Percentiles rank a stretch among this genome's conserved stretches.
phyloP scores from a whole-genome alignment of 306 rosid genomes.

The Glycine soja region DNA sequence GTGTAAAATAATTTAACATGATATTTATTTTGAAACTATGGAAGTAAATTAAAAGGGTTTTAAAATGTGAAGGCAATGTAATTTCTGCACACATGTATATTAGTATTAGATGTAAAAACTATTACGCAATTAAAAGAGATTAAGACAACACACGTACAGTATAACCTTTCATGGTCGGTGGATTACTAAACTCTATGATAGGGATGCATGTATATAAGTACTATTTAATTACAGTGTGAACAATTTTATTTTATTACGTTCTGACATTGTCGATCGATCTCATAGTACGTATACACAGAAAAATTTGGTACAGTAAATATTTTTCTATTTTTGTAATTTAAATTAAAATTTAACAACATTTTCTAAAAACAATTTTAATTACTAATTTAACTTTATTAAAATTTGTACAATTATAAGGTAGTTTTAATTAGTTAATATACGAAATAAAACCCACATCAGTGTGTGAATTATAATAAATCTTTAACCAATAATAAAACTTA shows the following conservation, averaged over 20 bases:
- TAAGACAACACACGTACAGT: neutral
- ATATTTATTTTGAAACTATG: too few relatives aligned
- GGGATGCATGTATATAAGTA: neutral
- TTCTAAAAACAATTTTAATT: neutral
- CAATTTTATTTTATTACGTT: neutral
- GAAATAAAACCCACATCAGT: neutral
- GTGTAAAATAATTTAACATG: too few relatives aligned
- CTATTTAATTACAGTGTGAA: neutral
- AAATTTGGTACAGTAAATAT: neutral
- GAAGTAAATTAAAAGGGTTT: too few relatives aligned
- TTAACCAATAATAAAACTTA: neutral
- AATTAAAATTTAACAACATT: neutral
- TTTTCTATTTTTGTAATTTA: neutral
- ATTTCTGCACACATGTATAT: neutral
- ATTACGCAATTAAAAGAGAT: neutral
- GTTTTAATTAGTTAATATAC: neutral
- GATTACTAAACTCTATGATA: conserved; percentile 4
- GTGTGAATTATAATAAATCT: neutral
- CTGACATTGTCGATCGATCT: neutral
- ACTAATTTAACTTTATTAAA: neutral
- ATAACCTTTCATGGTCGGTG: neutral
- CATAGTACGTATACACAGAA: neutral
- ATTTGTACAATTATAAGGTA: neutral
- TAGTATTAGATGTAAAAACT: neutral
- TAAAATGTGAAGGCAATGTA: neutral